Percentiles rank a stretch among this genome's conserved stretches.
Evolutionary conservation across 1,284 basidiomycete species (phyloP).

Genomic region (Hymenochaete sp.): DNA sequence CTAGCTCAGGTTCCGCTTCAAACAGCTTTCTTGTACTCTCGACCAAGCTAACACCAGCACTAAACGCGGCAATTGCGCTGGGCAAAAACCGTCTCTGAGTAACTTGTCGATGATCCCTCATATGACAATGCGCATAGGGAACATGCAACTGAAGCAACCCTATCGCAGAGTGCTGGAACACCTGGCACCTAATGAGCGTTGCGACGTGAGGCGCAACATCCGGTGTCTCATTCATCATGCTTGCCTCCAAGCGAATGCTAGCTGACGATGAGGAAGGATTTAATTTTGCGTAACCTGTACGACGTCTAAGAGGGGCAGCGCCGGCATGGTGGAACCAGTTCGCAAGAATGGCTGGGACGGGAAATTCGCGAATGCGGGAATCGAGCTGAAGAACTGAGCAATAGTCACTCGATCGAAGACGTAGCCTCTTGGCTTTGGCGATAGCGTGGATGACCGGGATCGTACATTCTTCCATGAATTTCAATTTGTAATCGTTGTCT

Average conservation of each 20-base stretch:
- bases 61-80: constrained; percentile 6
- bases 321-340: neutral
- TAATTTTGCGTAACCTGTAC: neutral
- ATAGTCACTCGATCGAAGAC: constrained; percentile 2
- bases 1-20: constrained; percentile 5
- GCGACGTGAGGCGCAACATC: neutral
- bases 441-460: neutral
- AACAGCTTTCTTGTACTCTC: constrained; percentile 1
- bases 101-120: constrained; percentile 1
- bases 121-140: constrained; percentile 1
- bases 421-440: neutral
- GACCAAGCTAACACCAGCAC: constrained; percentile 2
- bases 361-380: constrained; percentile 6
- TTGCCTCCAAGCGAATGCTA: neutral
- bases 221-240: neutral
- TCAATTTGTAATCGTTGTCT: constrained; percentile 10
- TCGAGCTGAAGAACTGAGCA: constrained; percentile 5
- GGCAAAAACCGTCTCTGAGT: constrained; percentile 3
- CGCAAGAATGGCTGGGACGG: neutral
- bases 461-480: constrained; percentile 6
- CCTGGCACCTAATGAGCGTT: neutral
- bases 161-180: too few species aligned
- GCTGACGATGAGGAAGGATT: neutral
- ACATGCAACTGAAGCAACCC: constrained; percentile 4
- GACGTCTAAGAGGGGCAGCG: neutral